Evolutionary conservation across 164 flowering plant genomes (phyloP).

Genomic region (Magnolia sinica): DNA sequence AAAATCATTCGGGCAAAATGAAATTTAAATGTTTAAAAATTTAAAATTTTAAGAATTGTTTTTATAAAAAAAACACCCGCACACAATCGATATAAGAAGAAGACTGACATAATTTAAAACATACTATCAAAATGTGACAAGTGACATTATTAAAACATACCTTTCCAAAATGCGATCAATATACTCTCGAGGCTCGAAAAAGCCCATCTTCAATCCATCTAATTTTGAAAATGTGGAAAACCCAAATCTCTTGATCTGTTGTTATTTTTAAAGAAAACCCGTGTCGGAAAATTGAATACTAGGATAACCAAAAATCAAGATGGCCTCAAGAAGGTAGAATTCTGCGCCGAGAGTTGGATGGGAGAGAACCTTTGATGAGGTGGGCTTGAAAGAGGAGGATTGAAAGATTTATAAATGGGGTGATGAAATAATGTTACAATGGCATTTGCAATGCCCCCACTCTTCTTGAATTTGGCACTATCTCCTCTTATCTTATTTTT

Average conservation of each 20-base stretch:
- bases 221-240: neutral
- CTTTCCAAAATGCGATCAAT: no score
- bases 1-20: no score
- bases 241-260: neutral
- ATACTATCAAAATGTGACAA: no score
- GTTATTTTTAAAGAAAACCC: neutral
- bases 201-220: neutral
- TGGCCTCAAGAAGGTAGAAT: neutral
- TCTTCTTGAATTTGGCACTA: neutral
- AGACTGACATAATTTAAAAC: neutral
- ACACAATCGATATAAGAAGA: neutral
- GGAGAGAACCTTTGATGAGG: neutral
- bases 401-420: neutral
- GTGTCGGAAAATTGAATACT: neutral
- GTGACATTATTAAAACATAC: neutral
- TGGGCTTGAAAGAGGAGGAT: neutral
- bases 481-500: neutral
- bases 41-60: no score
- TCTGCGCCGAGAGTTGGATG: neutral
- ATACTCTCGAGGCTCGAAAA: neutral
- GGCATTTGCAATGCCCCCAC: neutral
- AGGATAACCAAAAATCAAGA: neutral
- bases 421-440: no score
- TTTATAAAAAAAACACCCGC: no score
- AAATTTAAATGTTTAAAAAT: no score